A percentile compares a stretch with the other conserved stretches of the same genome.
phyloP scores from a whole-genome alignment of 2,329 filamentous ascomycete species.

The Cercospora brassicicola region DNA sequence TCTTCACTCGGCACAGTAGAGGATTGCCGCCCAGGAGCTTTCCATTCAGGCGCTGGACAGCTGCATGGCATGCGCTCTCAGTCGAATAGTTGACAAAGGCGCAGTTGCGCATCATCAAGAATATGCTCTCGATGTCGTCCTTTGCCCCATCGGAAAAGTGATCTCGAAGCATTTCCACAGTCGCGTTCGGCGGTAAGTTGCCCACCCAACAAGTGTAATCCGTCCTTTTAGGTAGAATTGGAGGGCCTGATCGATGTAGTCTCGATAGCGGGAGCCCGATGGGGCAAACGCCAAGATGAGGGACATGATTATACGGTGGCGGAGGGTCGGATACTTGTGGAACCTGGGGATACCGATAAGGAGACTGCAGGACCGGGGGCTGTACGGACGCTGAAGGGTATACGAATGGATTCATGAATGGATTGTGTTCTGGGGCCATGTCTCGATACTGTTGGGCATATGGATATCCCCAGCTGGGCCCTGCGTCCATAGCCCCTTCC shows the following conservation, averaged over 20 bases:
- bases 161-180: slow-evolving; percentile 79
- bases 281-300: neutral
- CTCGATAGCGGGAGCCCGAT: neutral
- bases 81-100: slow-evolving; percentile 94
- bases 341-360: neutral
- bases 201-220: slow-evolving; percentile 95
- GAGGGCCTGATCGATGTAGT: slow-evolving; percentile 52
- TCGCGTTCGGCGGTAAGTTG: slow-evolving; percentile 81
- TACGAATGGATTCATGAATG: neutral
- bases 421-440: neutral
- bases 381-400: neutral
- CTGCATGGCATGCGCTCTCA: slow-evolving; percentile 69
- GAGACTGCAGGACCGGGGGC: neutral
- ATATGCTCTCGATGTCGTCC: slow-evolving; percentile 78
- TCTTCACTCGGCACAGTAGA: slow-evolving; percentile 77
- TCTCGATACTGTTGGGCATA: neutral
- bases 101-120: slow-evolving; percentile 87
- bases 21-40: slow-evolving; percentile 84
- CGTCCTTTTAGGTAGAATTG: slow-evolving; percentile 65
- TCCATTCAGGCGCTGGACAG: slow-evolving; percentile 82
- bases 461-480: neutral
- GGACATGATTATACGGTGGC: neutral
- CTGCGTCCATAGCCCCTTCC: neutral
- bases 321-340: neutral
- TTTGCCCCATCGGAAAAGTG: slow-evolving; percentile 79